Evolutionary conservation across 2,329 filamentous ascomycete species (phyloP).

Genomic region (Trichoderma cornu-damae): DNA sequence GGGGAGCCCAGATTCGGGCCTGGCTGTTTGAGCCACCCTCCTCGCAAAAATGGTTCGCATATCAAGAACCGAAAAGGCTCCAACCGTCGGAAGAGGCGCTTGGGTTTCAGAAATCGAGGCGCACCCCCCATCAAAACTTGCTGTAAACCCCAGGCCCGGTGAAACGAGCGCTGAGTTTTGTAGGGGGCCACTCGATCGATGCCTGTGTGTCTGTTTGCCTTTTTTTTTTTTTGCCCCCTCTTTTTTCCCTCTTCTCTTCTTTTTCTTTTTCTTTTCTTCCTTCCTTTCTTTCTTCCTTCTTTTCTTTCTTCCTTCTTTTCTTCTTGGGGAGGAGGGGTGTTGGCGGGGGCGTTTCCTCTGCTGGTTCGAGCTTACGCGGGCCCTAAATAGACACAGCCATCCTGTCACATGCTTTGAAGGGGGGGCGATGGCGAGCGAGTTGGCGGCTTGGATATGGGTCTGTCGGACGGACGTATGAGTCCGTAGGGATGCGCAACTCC

Average conservation of each 20-base stretch:
- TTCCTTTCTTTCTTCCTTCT: too few relatives aligned
- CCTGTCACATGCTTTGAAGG: too few relatives aligned
- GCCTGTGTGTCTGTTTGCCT: too few relatives aligned
- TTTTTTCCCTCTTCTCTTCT: neutral
- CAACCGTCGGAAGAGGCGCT: conserved; percentile 7
- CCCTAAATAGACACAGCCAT: too few relatives aligned
- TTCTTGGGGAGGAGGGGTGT: too few relatives aligned
- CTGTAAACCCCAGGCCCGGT: neutral
- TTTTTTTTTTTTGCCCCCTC: too few relatives aligned
- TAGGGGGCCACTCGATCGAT: too few relatives aligned
- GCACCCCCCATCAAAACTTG: conserved; percentile 14
- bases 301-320: too few relatives aligned
- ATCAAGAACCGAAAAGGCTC: conserved; percentile 10
- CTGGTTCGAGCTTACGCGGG: too few relatives aligned
- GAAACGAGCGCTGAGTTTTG: neutral
- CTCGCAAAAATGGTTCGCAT: conserved; percentile 13
- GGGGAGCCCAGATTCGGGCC: conserved; percentile 6
- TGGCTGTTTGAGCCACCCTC: conserved; percentile 9
- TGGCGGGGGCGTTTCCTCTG: too few relatives aligned
- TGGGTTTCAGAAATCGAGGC: conserved; percentile 18
- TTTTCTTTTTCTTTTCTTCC: too few relatives aligned
- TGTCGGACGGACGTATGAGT: neutral
- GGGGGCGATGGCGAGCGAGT: neutral
- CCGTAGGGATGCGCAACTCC: neutral
- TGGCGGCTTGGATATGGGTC: conserved; percentile 1